A percentile compares a stretch with the other conserved stretches of the same genome.
phyloP scores from a whole-genome alignment of 805 yeast species.

The Nakazawaea pomicola region DNA sequence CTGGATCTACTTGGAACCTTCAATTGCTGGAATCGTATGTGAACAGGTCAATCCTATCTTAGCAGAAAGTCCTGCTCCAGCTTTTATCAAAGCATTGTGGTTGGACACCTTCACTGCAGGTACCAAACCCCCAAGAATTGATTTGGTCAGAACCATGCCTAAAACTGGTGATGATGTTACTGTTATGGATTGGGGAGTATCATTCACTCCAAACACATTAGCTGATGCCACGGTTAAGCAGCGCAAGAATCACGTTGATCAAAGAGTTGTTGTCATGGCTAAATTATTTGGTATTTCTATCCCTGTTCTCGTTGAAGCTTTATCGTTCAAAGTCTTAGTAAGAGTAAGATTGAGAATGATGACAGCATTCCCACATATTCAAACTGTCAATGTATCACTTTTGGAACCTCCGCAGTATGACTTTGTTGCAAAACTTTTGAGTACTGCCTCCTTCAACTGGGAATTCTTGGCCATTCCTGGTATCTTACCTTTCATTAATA shows the following conservation, averaged over 20 bases:
- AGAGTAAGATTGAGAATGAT: conserved; percentile 87
- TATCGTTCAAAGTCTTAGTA: conserved; percentile 68
- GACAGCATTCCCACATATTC: conserved; percentile 87
- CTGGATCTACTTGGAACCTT: conserved; percentile 90
- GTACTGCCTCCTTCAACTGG: conserved; percentile 81
- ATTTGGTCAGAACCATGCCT: conserved; percentile 80
- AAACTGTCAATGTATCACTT: conserved; percentile 81
- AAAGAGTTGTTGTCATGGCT: conserved; percentile 70
- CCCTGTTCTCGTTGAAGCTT: conserved; percentile 76
- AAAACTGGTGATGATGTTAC: conserved; percentile 91
- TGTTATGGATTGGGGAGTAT: conserved; percentile 95
- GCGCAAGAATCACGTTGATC: conserved; percentile 77
- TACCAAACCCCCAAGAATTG: conserved; percentile 92
- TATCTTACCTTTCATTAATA: conserved; percentile 71
- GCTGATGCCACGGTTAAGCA: conserved; percentile 86
- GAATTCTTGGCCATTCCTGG: conserved; percentile 90
- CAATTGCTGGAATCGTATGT: conserved; percentile 77
- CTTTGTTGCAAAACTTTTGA: conserved; percentile 68
- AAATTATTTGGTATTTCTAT: conserved; percentile 77
- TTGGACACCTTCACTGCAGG: conserved; percentile 88
- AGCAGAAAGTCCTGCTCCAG: conserved; percentile 75
- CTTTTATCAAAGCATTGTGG: conserved; percentile 78
- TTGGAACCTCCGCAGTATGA: conserved; percentile 88
- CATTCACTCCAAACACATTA: conserved; percentile 87
- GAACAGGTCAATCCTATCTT: conserved; percentile 81